Evolutionary conservation across 1,284 basidiomycete species (phyloP).

Genomic region (Cryptococcus jaspeensis): DNA sequence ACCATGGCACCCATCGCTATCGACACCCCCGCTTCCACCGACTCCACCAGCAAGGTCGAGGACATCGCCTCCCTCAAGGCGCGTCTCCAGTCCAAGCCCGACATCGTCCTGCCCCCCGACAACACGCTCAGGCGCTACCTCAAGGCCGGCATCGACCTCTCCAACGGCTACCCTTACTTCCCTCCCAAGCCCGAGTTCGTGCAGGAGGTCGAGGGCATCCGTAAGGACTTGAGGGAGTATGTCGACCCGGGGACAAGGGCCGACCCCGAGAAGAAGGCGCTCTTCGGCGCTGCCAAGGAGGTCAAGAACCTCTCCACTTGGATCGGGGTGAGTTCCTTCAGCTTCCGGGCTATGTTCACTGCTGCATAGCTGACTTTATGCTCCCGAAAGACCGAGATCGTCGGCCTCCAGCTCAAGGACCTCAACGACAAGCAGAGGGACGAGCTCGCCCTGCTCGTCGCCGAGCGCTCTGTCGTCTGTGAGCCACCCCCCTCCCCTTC

Average conservation of each 20-base stretch:
- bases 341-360: background rate
- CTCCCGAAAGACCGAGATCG: constrained; percentile 30
- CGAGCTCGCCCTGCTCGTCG: constrained; percentile 33
- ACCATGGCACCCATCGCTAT: constrained; percentile 19
- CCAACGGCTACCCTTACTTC: constrained; percentile 35
- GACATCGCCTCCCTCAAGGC: background rate
- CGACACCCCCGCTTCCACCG: background rate
- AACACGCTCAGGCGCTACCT: background rate
- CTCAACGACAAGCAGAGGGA: constrained; percentile 35
- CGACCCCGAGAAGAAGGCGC: constrained; percentile 39
- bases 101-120: background rate
- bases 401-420: constrained; percentile 34
- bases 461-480: constrained; percentile 18
- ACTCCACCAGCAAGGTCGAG: background rate
- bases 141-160: constrained; percentile 2
- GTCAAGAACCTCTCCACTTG: constrained; percentile 28
- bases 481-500: constrained; percentile 3
- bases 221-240: constrained; percentile 30
- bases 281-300: constrained; percentile 35
- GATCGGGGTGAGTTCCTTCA: constrained; percentile 28
- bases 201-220: constrained; percentile 30
- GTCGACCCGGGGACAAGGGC: constrained; percentile 34
- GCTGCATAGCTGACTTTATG: background rate
- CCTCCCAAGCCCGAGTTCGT: constrained; percentile 38
- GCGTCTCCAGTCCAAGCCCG: background rate